Evolutionary conservation across 1,139 yeast species (phyloP).

Genomic region (Fermentozyma sake): DNA sequence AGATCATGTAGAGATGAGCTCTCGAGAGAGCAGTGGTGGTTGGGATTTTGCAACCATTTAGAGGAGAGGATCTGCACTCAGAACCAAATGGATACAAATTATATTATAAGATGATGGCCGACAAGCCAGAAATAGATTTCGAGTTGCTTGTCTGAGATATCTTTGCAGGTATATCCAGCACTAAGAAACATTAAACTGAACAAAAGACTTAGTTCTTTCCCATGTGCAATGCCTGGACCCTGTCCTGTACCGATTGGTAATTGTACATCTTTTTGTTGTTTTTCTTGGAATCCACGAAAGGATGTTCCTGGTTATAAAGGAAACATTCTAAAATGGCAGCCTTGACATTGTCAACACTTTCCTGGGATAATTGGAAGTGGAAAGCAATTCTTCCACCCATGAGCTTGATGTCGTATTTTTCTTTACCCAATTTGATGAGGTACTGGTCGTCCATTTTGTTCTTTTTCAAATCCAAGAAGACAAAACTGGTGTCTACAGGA

Average conservation of each 20-base stretch:
- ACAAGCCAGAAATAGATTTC: too few species aligned
- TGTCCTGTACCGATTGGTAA: constrained; percentile 22
- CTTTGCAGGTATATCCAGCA: too few species aligned
- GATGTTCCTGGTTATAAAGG: constrained; percentile 34
- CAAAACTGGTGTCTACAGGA: constrained; percentile 42
- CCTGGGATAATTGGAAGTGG: constrained; percentile 73
- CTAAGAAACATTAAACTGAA: too few species aligned
- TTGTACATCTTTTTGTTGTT: constrained; percentile 30
- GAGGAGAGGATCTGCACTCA: too few species aligned
- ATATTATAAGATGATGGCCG: too few species aligned
- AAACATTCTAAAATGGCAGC: constrained; percentile 55
- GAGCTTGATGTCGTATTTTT: constrained; percentile 55
- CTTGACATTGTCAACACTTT: constrained; percentile 64
- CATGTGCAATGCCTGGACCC: too few species aligned
- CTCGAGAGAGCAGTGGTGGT: too few species aligned
- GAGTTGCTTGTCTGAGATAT: too few species aligned
- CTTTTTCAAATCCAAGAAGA: constrained; percentile 34
- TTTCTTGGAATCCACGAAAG: constrained; percentile 16
- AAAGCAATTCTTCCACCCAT: constrained; percentile 79
- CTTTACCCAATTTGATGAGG: constrained; percentile 52
- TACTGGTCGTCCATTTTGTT: constrained; percentile 42
- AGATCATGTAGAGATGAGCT: too few species aligned
- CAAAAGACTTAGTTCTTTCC: too few species aligned
- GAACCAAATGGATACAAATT: too few species aligned
- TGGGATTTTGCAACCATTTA: too few species aligned